Conservation (phyloP, 2,329 filamentous ascomycete genomes). For the Paecilomyces variotii region DNA sequence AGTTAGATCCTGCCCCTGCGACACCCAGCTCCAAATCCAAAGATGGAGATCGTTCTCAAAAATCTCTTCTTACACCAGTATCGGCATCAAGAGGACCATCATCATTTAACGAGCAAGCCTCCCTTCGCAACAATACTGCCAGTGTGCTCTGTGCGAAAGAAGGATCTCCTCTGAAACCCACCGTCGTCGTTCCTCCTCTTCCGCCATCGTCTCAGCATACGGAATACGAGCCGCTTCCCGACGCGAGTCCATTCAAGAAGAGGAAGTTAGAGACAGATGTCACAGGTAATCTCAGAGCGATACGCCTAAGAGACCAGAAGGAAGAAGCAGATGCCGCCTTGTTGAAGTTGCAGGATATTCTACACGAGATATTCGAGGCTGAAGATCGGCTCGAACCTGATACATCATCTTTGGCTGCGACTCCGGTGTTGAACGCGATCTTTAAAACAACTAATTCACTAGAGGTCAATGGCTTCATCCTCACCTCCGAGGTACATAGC, state of each 20-base stretch:
- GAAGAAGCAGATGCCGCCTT: conserved; percentile 71
- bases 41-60: conserved; percentile 11
- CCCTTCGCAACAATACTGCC: conserved; percentile 31
- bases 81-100: conserved; percentile 10
- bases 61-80: conserved; percentile 5
- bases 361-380: conserved; percentile 66
- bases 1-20: conserved; percentile 25
- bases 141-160: conserved; percentile 29
- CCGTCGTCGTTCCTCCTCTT: conserved; percentile 43
- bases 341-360: conserved; percentile 59
- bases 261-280: conserved; percentile 49
- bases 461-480: conserved; percentile 36
- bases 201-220: conserved; percentile 30
- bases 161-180: conserved; percentile 24
- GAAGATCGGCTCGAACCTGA: conserved; percentile 61
- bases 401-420: conserved; percentile 32
- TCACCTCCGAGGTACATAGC: conserved; percentile 60
- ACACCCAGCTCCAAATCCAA: conserved; percentile 15
- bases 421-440: conserved; percentile 43
- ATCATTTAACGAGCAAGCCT: conserved; percentile 15
- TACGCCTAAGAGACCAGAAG: conserved; percentile 64
- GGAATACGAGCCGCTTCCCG: conserved; percentile 33
- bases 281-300: conserved; percentile 50
- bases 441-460: conserved; percentile 35
- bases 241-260: conserved; percentile 22